Evolutionary conservation across 2,329 filamentous ascomycete species (phyloP), one percentile per base, ranked within the genome.

Genomic region (Aspergillus arachidicola): DNA sequence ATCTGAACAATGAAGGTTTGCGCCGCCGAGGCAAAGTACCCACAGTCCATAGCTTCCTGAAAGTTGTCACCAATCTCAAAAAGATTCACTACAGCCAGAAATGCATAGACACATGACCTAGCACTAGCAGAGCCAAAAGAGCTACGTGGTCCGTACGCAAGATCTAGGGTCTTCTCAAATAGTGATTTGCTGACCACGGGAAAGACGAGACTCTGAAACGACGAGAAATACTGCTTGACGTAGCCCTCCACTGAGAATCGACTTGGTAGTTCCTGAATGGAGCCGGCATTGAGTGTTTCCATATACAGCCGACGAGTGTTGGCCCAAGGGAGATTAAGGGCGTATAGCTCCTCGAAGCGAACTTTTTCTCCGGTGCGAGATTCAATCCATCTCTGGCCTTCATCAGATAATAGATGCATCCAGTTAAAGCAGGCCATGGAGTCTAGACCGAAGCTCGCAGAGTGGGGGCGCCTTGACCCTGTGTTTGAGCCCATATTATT

Each of bases 171-270:
- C 26, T 46, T 45, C 1, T 3, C 46, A 28, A 64, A 64, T 1
- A 64, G 26, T 1, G 64, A 60, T 32, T 59, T 59, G 64, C 64
- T 64, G 19, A 66, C 57, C 5, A 66, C 62, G 1, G 64, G 64
- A 38, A 66, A 66, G 3, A 66, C 64, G 4, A 58, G 62, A 14
- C 56, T 59, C 28, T 48, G 57, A 14, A 62, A 64, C 19, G 64
- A 66, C 16, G 64, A 62, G 19, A 14, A 41, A 55, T 62, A 64
- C 9, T 36, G 34, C 14, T 36, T 36, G 14, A 6, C 14, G 34
- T 36, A 16, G 34, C 34, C 14, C 6, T 36, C 34, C 34, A 36
- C 34, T 2, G 34, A 6, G 14, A 14, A 36, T 36, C 34, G 34
- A 16, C 34, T 36, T 16, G 34, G 34, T 1, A 36, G 34, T 36